phyloP scores from a whole-genome alignment of 1,139 yeast genomes.

The Candida freyschussii region DNA sequence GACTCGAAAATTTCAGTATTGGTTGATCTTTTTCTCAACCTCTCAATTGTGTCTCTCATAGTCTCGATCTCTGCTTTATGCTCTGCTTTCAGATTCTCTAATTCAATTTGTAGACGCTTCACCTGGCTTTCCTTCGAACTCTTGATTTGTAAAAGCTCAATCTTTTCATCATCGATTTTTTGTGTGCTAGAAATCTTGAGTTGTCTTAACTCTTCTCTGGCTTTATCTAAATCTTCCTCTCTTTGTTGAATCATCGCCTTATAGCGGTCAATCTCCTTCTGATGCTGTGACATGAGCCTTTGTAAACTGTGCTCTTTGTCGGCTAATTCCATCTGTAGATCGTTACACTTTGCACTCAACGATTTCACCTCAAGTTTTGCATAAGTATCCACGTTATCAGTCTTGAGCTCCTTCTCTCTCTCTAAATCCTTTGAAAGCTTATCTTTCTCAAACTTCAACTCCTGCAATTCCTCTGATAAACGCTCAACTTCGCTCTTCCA shows the following conservation, averaged over 20 bases:
- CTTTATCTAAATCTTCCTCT: slow-evolving; percentile 33
- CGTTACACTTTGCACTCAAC: slow-evolving; percentile 21
- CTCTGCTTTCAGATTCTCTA: slow-evolving; percentile 31
- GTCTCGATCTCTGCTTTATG: slow-evolving; percentile 33
- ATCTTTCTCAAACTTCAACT: slow-evolving; percentile 21
- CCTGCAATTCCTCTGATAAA: slow-evolving; percentile 17
- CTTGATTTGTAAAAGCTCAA: slow-evolving; percentile 32
- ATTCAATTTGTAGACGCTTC: slow-evolving; percentile 34
- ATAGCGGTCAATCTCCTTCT: slow-evolving; percentile 27
- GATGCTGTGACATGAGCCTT: slow-evolving; percentile 10
- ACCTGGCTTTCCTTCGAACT: slow-evolving; percentile 34
- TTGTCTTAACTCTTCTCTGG: slow-evolving; percentile 26
- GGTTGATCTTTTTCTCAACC: slow-evolving; percentile 15
- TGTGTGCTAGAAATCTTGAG: slow-evolving; percentile 18
- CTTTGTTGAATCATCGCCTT: slow-evolving; percentile 30
- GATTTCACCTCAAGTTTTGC: slow-evolving; percentile 22
- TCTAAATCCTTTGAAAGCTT: slow-evolving; percentile 15
- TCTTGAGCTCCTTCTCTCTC: slow-evolving; percentile 15
- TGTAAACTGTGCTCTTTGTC: slow-evolving; percentile 17
- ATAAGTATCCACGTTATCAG: slow-evolving; percentile 13
- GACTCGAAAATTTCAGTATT: not conserved
- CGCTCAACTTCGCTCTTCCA: slow-evolving; percentile 19
- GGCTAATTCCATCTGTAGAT: slow-evolving; percentile 17
- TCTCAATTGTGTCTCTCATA: slow-evolving; percentile 20
- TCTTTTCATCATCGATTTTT: slow-evolving; percentile 34